Evolutionary conservation across 192 early-diverging fungal genomes (phyloP).

Genomic region (Mortierella alpina): DNA sequence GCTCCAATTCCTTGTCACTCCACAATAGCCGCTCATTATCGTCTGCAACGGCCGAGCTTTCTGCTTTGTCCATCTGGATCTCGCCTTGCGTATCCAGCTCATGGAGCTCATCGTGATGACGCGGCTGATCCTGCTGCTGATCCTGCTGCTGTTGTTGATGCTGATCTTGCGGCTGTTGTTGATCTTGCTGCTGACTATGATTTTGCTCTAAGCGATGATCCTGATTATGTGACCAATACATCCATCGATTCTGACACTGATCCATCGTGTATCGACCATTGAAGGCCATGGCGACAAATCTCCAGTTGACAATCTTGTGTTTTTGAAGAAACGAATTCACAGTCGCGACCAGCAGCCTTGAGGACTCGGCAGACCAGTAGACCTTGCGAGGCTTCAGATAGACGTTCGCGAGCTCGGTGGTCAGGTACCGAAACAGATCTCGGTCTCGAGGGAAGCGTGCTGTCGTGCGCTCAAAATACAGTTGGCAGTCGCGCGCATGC

Average conservation of each 20-base stretch:
- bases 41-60: not conserved
- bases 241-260: constrained; percentile 30
- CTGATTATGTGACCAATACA: constrained; percentile 33
- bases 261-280: constrained; percentile 10
- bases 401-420: constrained; percentile 10
- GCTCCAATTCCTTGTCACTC: constrained; percentile 32
- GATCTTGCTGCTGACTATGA: not conserved
- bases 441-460: constrained; percentile 24
- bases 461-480: constrained; percentile 27
- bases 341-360: constrained; percentile 16
- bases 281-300: constrained; percentile 18
- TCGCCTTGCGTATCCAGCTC: too few species aligned
- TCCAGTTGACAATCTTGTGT: constrained; percentile 11
- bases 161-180: not conserved
- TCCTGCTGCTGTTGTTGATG: not conserved
- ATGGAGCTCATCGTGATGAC: not conserved
- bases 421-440: constrained; percentile 18
- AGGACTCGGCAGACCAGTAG: constrained; percentile 12
- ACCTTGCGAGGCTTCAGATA: constrained; percentile 10
- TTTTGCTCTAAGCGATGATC: not conserved
- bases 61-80: not conserved
- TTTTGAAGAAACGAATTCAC: constrained; percentile 22
- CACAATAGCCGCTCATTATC: constrained; percentile 1
- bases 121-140: not conserved
- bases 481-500: constrained; percentile 38